Evolutionary conservation across 495 filamentous ascomycete genomes (phyloP), one percentile per base, ranked within the genome.

Genomic region (Penicillium turbatum): DNA sequence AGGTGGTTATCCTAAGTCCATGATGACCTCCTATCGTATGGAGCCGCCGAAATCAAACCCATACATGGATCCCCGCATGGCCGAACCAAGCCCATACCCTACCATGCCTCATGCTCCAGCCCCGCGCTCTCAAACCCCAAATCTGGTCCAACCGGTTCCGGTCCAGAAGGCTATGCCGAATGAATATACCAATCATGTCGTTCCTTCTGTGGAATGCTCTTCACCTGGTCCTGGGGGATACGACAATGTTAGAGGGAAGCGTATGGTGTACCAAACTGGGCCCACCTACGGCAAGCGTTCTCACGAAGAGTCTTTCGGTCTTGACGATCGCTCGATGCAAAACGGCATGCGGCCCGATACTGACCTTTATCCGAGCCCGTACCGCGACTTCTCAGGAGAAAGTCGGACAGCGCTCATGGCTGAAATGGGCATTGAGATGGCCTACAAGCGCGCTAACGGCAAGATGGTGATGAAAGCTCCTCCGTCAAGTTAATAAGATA

Each of bases 291-390:
- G 62, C 35, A 77, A 77, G 40, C 68, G 74, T 15, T 61, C 66
- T 0, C 68, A 77, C 46, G 72, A 72, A 41, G 72, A 77, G 34
- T 64, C 72, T 2, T 77, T 77, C 37, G 74, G 72, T 2, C 55
- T 61, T 34, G 67, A 73, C 44, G 70, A 77, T 0, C 66, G 71
- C 13, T 62, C 77, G 5, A 68, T 81, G 40, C 67, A 73, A 41
- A 78, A 82, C 57, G 79, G 79, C 43, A 76, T 76, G 71, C 76
- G 80, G 19, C 77, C 77, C 8, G 69, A 72, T 44, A 61, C 58
- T n/a, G 69, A 74, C 13, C 43, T 64, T 15, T 65, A 70, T 45
- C 51, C 65, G 3, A 56, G 37, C 42, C 48, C 47, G 0, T 58
- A 63, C 32, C 70, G 66, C 13, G 61, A 71, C 36, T 56, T 58